Evolutionary conservation across 805 yeast genomes (phyloP).

Genomic region (Priceomyces haplophilus): DNA sequence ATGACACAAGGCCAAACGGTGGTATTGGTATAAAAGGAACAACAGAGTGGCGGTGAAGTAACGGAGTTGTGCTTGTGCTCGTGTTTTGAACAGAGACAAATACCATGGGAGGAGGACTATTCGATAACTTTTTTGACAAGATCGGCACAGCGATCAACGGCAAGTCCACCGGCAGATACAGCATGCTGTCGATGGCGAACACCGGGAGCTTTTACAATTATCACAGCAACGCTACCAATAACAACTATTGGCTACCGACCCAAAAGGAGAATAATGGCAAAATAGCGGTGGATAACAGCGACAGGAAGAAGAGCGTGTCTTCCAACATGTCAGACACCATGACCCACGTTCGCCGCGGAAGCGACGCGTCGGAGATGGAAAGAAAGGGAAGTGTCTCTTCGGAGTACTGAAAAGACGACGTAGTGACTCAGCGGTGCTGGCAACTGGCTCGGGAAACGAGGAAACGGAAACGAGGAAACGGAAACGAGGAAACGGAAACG

Average conservation of each 20-base stretch:
- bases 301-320: constrained; percentile 14
- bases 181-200: constrained; percentile 33
- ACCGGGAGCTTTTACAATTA: constrained; percentile 37
- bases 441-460: no score
- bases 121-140: constrained; percentile 37
- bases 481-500: no score
- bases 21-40: no score
- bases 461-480: no score
- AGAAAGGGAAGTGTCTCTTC: constrained; percentile 18
- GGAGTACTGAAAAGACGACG: constrained; percentile 2
- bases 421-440: no score
- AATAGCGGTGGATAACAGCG: constrained; percentile 4
- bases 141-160: constrained; percentile 30
- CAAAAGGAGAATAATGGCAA: constrained; percentile 7
- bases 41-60: no score
- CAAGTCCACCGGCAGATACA: constrained; percentile 29
- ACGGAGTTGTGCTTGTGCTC: no score
- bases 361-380: constrained; percentile 11
- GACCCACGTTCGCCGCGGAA: not conserved
- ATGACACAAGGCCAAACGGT: no score
- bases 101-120: constrained; percentile 23
- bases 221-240: constrained; percentile 33
- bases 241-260: constrained; percentile 37
- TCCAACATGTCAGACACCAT: constrained; percentile 2
- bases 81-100: no score